These are phyloP conservation scores for Mortierella sp. DNA, from an alignment of 371 early-diverging fungal species.

Conservation along the genomic window DNA sequence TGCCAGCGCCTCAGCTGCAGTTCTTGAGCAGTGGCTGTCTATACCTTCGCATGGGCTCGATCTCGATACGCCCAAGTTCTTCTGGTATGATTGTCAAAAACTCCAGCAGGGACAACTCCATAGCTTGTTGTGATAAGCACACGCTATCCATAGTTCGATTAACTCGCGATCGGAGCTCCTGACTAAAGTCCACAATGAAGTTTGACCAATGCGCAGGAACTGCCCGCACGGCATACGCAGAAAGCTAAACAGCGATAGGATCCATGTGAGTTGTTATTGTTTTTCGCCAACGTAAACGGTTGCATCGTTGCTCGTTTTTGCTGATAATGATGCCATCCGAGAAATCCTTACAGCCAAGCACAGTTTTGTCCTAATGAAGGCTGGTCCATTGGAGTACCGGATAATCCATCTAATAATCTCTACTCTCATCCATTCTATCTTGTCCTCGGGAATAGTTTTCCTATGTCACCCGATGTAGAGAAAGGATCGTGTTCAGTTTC, in stretches of 20 bases:
- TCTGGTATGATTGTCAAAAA: conserved; percentile 84
- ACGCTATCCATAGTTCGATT: conserved; percentile 50
- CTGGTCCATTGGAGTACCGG: conserved; percentile 68
- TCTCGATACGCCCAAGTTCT: conserved; percentile 72
- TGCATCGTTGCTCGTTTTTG: neutral
- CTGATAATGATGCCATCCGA: neutral
- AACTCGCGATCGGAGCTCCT: conserved; percentile 60
- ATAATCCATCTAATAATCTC: conserved; percentile 73
- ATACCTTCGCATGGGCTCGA: conserved; percentile 65
- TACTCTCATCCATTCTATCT: conserved; percentile 68
- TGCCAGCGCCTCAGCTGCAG: too few relatives aligned
- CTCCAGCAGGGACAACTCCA: conserved; percentile 70
- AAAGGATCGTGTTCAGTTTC: too few relatives aligned
- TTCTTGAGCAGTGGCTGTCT: neutral
- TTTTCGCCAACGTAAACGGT: too few relatives aligned
- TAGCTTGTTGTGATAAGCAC: conserved; percentile 34
- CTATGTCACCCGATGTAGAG: too few relatives aligned
- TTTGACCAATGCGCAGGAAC: conserved; percentile 72
- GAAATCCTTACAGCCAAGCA: conserved; percentile 72
- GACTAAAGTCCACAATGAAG: conserved; percentile 65
- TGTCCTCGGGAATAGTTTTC: conserved; percentile 72
- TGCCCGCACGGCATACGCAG: conserved; percentile 73
- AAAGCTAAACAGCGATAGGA: too few relatives aligned
- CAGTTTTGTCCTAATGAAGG: conserved; percentile 78
- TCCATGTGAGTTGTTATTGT: too few relatives aligned